Percentiles rank a stretch among this genome's conserved stretches.
Evolutionary conservation across 495 filamentous ascomycete species (phyloP).

Genomic region (Daldinia bambusicola): DNA sequence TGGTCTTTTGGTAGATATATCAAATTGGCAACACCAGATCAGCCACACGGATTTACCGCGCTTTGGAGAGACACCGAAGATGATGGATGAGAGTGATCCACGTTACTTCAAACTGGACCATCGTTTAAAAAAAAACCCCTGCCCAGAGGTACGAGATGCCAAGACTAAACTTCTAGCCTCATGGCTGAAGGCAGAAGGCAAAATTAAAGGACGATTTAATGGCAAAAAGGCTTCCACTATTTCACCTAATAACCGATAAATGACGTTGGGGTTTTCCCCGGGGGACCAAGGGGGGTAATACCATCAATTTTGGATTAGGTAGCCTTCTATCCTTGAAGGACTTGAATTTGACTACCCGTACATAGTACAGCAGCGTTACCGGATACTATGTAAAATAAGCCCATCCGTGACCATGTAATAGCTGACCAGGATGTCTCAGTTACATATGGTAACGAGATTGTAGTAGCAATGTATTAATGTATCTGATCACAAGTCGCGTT

Average conservation of each 20-base stretch:
- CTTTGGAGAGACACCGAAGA: conserved; percentile 22
- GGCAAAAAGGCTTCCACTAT: conserved; percentile 3
- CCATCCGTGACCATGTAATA: conserved; percentile 3
- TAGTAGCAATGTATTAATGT: conserved; percentile 10
- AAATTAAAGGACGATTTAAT: background rate
- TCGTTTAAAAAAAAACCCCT: conserved; percentile 12
- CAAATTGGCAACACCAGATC: conserved; percentile 20
- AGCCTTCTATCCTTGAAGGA: background rate
- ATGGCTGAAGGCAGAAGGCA: conserved; percentile 8
- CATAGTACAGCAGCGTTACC: background rate
- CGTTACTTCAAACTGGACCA: conserved; percentile 15
- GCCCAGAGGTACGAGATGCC: conserved; percentile 18
- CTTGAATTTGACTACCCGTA: background rate
- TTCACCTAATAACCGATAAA: conserved; percentile 8
- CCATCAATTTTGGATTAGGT: conserved; percentile 1
- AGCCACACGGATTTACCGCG: conserved; percentile 37
- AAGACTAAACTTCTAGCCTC: conserved; percentile 27
- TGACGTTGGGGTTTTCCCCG: conserved; percentile 2
- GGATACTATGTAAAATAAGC: background rate
- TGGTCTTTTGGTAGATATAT: conserved; percentile 19
- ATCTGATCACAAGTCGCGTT: conserved; percentile 12
- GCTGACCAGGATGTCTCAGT: background rate
- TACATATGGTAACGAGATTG: background rate
- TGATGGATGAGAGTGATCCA: conserved; percentile 17
- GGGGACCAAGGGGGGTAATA: background rate